Percentiles rank a stretch among this genome's conserved stretches.
Evolutionary conservation across 371 early-diverging fungal genomes (phyloP).

Genomic region (Massospora cicadina): DNA sequence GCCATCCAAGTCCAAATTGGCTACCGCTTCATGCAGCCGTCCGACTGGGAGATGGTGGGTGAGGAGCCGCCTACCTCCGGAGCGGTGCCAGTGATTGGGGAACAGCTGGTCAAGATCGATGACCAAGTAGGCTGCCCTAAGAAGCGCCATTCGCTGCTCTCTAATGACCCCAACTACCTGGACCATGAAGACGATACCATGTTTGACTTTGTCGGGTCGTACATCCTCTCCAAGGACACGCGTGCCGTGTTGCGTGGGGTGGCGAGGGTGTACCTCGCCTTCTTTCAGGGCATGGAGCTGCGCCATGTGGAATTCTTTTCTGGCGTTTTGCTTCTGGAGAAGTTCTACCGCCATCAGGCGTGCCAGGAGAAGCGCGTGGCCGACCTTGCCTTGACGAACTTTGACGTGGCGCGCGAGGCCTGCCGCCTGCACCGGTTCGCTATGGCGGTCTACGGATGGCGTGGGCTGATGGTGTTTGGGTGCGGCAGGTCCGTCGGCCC

Average conservation of each 20-base stretch:
- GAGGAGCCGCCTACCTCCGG: neutral
- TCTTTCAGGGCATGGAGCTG: slow-evolving; percentile 67
- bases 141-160: neutral
- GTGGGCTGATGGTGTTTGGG: slow-evolving; percentile 61
- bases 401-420: slow-evolving; percentile 19
- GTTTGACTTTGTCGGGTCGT: slow-evolving; percentile 18
- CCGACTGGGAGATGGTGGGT: slow-evolving; percentile 10
- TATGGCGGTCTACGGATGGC: slow-evolving; percentile 60
- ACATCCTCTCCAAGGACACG: slow-evolving; percentile 31
- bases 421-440: slow-evolving; percentile 39
- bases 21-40: slow-evolving; percentile 33
- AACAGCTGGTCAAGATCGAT: slow-evolving; percentile 2
- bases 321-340: slow-evolving; percentile 43
- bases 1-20: slow-evolving; percentile 43
- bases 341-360: slow-evolving; percentile 30
- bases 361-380: slow-evolving; percentile 18
- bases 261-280: slow-evolving; percentile 37
- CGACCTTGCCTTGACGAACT: slow-evolving; percentile 13
- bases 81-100: neutral
- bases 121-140: neutral
- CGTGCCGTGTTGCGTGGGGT: slow-evolving; percentile 44
- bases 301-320: slow-evolving; percentile 52
- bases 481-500: slow-evolving; percentile 41
- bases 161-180: neutral
- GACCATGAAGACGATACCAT: slow-evolving; percentile 15